Conservation (phyloP, 2,329 filamentous ascomycete species). For the Trichoderma lentiforme region DNA sequence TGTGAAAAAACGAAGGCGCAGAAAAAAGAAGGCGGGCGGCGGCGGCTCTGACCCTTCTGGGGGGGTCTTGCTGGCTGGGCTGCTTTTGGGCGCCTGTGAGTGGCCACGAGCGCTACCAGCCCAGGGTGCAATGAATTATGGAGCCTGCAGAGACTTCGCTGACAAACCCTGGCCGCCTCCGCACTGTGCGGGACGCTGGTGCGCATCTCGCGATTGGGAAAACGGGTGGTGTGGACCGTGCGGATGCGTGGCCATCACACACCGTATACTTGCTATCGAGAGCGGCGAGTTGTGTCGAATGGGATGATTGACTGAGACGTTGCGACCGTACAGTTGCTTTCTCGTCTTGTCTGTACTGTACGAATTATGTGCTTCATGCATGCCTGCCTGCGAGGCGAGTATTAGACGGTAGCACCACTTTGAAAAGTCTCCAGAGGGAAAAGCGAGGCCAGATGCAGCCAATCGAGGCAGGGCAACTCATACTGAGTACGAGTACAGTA, state of each 20-base stretch:
- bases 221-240: not conserved
- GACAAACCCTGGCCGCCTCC: constrained; percentile 10
- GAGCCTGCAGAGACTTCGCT: constrained; percentile 17
- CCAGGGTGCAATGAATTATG: constrained; percentile 25
- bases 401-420: not conserved
- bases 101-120: constrained; percentile 17
- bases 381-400: not conserved
- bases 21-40: constrained; percentile 32
- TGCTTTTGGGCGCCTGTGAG: constrained; percentile 6
- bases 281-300: not conserved
- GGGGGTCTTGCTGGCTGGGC: constrained; percentile 14
- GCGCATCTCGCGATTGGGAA: constrained; percentile 4
- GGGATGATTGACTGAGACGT: not conserved
- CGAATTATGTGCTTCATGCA: not conserved
- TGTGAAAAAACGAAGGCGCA: constrained; percentile 39
- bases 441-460: not conserved
- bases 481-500: not conserved
- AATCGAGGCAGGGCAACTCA: not conserved
- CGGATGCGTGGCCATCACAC: not conserved
- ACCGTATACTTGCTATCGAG: constrained; percentile 3
- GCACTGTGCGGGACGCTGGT: constrained; percentile 17
- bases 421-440: not conserved
- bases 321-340: not conserved
- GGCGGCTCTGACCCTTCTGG: constrained; percentile 22
- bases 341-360: constrained; percentile 3